Conservation (phyloP, 225 moss, liverwort and hornwort genomes). For the Asterella californica region DNA sequence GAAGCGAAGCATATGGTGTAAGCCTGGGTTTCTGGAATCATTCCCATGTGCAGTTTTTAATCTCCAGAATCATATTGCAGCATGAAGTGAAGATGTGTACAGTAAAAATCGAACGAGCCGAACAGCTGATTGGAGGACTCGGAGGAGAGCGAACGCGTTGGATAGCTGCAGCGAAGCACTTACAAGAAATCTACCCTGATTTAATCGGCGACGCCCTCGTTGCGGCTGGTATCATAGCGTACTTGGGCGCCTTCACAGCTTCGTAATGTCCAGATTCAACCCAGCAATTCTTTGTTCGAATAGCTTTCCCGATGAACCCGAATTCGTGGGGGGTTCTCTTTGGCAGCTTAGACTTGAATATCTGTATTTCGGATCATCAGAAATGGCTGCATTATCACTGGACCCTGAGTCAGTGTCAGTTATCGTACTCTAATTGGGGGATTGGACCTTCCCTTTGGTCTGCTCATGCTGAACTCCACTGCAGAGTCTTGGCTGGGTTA, state of each 20-base stretch:
- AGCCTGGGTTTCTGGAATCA: neutral
- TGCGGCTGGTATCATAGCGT: conserved; percentile 81
- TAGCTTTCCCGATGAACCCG: neutral
- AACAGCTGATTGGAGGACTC: conserved; percentile 84
- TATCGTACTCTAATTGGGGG: no score
- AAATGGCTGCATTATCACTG: no score
- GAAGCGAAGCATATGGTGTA: neutral
- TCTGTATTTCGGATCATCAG: no score
- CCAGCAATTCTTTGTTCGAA: neutral
- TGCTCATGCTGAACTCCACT: no score
- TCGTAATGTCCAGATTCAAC: conserved; percentile 37
- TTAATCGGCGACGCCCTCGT: conserved; percentile 79
- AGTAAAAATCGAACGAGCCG: conserved; percentile 79
- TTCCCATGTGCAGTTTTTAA: neutral
- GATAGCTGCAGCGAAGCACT: conserved; percentile 72
- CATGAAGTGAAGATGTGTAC: conserved; percentile 98
- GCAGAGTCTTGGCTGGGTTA: no score
- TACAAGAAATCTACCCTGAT: conserved; percentile 60
- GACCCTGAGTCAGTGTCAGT: no score
- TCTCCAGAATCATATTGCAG: conserved; percentile 42
- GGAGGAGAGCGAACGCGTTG: conserved; percentile 76
- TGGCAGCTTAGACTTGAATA: no score
- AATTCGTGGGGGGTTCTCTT: no score
- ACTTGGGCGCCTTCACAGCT: conserved; percentile 80
- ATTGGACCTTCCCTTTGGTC: no score